These are phyloP conservation scores for Lyophyllum decastes DNA, from an alignment of 768 basidiomycete genomes.

Conservation along the genomic window DNA sequence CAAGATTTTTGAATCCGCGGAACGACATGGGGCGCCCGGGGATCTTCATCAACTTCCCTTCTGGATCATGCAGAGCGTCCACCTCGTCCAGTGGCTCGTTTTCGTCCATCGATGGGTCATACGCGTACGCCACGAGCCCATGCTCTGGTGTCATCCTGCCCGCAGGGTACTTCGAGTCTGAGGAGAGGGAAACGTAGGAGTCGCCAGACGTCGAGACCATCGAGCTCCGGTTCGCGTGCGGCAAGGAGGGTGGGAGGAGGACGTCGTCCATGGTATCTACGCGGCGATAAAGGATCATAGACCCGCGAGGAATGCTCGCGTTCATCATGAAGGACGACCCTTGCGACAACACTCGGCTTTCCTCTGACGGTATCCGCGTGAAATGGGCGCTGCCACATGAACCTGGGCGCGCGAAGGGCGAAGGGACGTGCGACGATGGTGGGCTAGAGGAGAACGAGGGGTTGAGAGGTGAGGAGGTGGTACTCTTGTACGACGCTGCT, in stretches of 20 bases:
- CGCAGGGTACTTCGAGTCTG: constrained; percentile 69
- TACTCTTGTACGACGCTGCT: constrained; percentile 10
- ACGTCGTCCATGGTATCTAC: constrained; percentile 28
- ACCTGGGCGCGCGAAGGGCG: constrained; percentile 22
- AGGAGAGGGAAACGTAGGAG: constrained; percentile 51
- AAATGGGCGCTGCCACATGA: constrained; percentile 16
- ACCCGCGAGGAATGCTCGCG: constrained; percentile 20
- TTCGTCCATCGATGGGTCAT: constrained; percentile 49
- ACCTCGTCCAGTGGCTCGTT: constrained; percentile 52
- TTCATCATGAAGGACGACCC: background rate
- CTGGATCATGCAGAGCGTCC: constrained; percentile 60
- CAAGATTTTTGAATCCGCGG: constrained; percentile 56
- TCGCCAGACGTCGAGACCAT: constrained; percentile 35
- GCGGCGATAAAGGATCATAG: constrained; percentile 38
- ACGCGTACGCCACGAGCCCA: constrained; percentile 62
- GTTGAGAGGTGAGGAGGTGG: constrained; percentile 18
- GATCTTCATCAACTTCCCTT: constrained; percentile 27
- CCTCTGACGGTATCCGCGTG: constrained; percentile 21
- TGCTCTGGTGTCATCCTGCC: constrained; percentile 25
- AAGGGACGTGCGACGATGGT: constrained; percentile 7
- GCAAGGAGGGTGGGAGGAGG: constrained; percentile 33
- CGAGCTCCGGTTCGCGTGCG: constrained; percentile 27
- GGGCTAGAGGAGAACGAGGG: constrained; percentile 8
- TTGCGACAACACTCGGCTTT: constrained; percentile 16
- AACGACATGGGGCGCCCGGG: constrained; percentile 21